A percentile compares a stretch with the other conserved stretches of the same genome.
Conservation (phyloP, 805 yeast species). For the Brettanomyces sp. region DNA sequence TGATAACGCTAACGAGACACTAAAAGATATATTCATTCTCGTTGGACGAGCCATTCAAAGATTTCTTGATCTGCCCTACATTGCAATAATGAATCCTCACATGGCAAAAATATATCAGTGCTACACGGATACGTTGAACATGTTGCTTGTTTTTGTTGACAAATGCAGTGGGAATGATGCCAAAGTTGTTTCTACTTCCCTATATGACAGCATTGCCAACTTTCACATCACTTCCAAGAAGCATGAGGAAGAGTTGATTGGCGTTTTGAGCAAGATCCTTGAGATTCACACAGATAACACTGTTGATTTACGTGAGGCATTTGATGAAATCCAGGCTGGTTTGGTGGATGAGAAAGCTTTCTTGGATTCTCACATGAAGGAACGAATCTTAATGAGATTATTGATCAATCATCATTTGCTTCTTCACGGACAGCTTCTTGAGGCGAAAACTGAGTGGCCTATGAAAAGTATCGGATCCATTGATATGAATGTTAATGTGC, state of each 20-base stretch:
- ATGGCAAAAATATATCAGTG: constrained; percentile 67
- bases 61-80: constrained; percentile 69
- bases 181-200: constrained; percentile 12
- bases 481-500: constrained; percentile 56
- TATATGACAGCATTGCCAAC: constrained; percentile 15
- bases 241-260: constrained; percentile 46
- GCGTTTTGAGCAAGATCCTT: constrained; percentile 48
- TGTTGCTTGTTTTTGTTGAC: constrained; percentile 33
- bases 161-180: constrained; percentile 16
- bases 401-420: constrained; percentile 79
- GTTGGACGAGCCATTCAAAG: constrained; percentile 66
- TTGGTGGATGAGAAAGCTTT: constrained; percentile 30
- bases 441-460: constrained; percentile 26
- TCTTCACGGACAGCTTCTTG: constrained; percentile 35
- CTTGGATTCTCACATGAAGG: constrained; percentile 67
- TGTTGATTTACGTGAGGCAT: constrained; percentile 74
- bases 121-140: constrained; percentile 61
- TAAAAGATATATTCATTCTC: constrained; percentile 45
- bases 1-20: constrained; percentile 42
- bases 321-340: constrained; percentile 41
- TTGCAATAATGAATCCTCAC: constrained; percentile 79
- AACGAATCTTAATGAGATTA: constrained; percentile 79
- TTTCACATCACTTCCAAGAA: constrained; percentile 34
- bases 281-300: constrained; percentile 79
- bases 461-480: constrained; percentile 52